phyloP scores from a whole-genome alignment of 495 filamentous ascomycete genomes.

The Platismatia glauca region DNA sequence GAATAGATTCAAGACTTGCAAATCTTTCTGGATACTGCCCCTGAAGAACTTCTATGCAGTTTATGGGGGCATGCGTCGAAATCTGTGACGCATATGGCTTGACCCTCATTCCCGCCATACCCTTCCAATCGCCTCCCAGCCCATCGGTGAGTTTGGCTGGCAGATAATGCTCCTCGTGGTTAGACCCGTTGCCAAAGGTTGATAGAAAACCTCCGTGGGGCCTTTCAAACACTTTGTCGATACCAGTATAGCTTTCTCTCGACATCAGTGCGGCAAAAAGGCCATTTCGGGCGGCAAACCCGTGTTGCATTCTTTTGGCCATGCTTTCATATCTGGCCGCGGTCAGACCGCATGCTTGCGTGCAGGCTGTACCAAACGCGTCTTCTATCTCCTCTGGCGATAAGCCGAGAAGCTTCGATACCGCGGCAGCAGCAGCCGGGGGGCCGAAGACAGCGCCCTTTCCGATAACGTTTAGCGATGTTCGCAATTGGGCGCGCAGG shows the following conservation, averaged over 20 bases:
- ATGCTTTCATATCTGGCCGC: slow-evolving; percentile 36
- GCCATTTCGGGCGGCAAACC: slow-evolving; percentile 39
- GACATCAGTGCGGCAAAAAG: slow-evolving; percentile 36
- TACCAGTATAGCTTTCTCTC: slow-evolving; percentile 33
- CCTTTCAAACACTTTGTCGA: slow-evolving; percentile 37
- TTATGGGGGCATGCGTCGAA: slow-evolving; percentile 26
- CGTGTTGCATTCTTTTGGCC: slow-evolving; percentile 41
- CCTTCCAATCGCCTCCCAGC: slow-evolving; percentile 34
- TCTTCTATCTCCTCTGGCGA: slow-evolving; percentile 28
- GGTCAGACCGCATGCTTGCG: slow-evolving; percentile 36
- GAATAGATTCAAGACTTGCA: slow-evolving; percentile 23
- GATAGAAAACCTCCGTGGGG: slow-evolving; percentile 37
- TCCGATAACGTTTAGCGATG: not conserved
- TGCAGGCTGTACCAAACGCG: slow-evolving; percentile 37
- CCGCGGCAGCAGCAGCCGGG: slow-evolving; percentile 34
- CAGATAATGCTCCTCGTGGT: slow-evolving; percentile 27
- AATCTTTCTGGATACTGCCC: not conserved
- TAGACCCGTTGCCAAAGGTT: slow-evolving; percentile 32
- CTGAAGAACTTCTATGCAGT: not conserved
- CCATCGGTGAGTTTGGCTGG: slow-evolving; percentile 28
- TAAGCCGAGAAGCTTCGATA: slow-evolving; percentile 31
- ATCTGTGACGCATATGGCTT: slow-evolving; percentile 32
- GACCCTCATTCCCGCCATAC: slow-evolving; percentile 33
- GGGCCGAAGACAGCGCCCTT: slow-evolving; percentile 37
- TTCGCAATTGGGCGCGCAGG: not conserved